Base-by-base conservation (phyloP, 306 rosid species). In the Corylus avellana region DNA sequence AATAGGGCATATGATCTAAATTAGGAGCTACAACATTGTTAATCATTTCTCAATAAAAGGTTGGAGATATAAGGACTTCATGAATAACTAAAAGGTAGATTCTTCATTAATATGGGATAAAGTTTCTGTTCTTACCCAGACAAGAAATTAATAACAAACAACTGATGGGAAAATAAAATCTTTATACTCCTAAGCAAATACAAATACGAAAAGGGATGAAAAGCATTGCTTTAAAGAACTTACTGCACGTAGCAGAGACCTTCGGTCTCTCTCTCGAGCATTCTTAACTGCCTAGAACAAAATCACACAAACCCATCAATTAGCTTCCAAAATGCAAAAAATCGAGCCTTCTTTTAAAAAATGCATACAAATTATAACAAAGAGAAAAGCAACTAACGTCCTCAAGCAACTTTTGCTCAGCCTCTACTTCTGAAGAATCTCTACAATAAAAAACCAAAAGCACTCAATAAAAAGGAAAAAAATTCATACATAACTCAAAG, bases 321-420 rank as follows among this genome's bases (percentile, higher is more conserved):
- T n/a, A 87, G 81, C 62, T 27, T 83, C 67, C 57, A 70, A 39
- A 20, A 29, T 9, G 14, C 54, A 64, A 69, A 75, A 56, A 14
- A 10, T 51, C 53, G 81, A 49, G 20, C 47, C 68, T 68, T 25
- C 75, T 67, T 59, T 49, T 75, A 74, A 37, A 18, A 13, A 79
- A 78, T 48, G 58, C 46, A 70, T 16, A 73, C 49, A 27, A 62
- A 59, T 69, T 29, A 0, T 62, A 1, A 20, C 27, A 22, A 0
- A 32, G 50, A 6, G 25, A 22, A 10, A 44, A 78, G 74, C 48
- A 70, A 59, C 56, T 70, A 75, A 92, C 98, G 96, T 91, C 93
- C 11, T 93, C 91, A 27, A 95, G 98, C 93, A 61, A 71, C 83
- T 90, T 95, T 78, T 95, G 92, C 86, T 92, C 98, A 0, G 96